Percentiles rank a stretch among this genome's conserved stretches.
Conservation (phyloP, 305 asterid species). For the Rubia balearica region DNA sequence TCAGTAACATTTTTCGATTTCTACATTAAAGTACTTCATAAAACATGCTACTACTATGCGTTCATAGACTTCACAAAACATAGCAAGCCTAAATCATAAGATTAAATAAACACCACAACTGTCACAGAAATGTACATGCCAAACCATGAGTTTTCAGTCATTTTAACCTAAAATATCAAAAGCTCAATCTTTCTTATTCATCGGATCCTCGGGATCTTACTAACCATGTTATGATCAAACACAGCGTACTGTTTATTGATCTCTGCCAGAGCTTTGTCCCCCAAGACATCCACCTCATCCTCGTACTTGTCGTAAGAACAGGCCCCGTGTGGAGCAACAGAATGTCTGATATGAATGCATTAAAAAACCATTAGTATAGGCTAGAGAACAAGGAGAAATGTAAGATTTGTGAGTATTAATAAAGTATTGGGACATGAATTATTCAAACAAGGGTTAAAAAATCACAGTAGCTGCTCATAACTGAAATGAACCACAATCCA, state of each 20-base stretch:
- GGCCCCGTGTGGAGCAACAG: conserved; percentile 71
- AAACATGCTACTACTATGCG: too few species aligned
- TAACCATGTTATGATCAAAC: conserved; percentile 44
- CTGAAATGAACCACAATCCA: too few species aligned
- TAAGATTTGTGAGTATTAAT: not conserved
- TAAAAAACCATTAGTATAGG: not conserved
- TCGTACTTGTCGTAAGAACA: conserved; percentile 69
- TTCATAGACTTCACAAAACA: too few species aligned
- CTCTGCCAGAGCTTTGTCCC: conserved; percentile 64
- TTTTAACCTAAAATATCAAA: not conserved
- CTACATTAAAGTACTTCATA: too few species aligned
- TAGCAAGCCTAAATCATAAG: not conserved
- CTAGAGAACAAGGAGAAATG: not conserved
- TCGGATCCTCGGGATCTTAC: conserved; percentile 61
- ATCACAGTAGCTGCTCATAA: too few species aligned
- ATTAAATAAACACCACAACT: not conserved
- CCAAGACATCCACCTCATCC: conserved; percentile 61
- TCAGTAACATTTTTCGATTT: too few species aligned
- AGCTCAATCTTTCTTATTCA: conserved; percentile 31
- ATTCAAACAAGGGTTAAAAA: not conserved
- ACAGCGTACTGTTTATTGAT: conserved; percentile 68
- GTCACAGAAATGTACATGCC: not conserved
- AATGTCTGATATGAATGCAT: conserved; percentile 33
- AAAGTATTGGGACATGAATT: conserved; percentile 24
- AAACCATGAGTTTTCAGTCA: not conserved